These are phyloP conservation scores for Mayamaea pseudoterrestris DNA, from an alignment of 108 stramenopile species.

Conservation along the genomic window DNA sequence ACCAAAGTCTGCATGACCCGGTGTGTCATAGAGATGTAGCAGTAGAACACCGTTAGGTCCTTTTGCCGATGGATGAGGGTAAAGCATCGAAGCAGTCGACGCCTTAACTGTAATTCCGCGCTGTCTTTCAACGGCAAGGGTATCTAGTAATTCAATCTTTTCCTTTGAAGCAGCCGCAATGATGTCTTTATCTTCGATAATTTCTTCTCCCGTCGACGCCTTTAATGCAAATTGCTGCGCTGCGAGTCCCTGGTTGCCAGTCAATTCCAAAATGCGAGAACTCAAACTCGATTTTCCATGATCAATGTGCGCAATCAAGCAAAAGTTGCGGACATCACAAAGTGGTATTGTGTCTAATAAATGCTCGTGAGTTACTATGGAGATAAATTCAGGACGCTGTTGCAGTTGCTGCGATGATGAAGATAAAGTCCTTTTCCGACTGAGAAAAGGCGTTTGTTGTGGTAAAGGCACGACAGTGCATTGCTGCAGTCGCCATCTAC, in stretches of 20 bases:
- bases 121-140: slow-evolving; percentile 88
- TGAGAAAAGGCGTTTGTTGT: too few species aligned
- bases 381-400: too few species aligned
- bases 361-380: slow-evolving; percentile 47
- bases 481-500: too few species aligned
- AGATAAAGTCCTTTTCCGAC: too few species aligned
- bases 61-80: slow-evolving; percentile 64
- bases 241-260: slow-evolving; percentile 65
- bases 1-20: slow-evolving; percentile 95
- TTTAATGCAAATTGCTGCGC: slow-evolving; percentile 43
- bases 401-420: too few species aligned
- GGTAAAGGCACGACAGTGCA: too few species aligned
- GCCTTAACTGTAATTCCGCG: slow-evolving; percentile 98
- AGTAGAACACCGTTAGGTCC: slow-evolving; percentile 56
- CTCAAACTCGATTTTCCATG: slow-evolving; percentile 88
- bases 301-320: slow-evolving; percentile 85
- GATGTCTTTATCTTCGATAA: background rate
- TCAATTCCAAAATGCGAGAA: slow-evolving; percentile 74
- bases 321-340: slow-evolving; percentile 71
- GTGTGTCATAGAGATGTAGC: slow-evolving; percentile 93
- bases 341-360: slow-evolving; percentile 57
- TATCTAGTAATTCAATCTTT: slow-evolving; percentile 90
- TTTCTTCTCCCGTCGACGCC: background rate
- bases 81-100: slow-evolving; percentile 93
- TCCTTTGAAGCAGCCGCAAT: slow-evolving; percentile 31